These are phyloP conservation scores for Isoetes taiwanensis DNA, from an alignment of 75 land plant species.

Conservation along the genomic window DNA sequence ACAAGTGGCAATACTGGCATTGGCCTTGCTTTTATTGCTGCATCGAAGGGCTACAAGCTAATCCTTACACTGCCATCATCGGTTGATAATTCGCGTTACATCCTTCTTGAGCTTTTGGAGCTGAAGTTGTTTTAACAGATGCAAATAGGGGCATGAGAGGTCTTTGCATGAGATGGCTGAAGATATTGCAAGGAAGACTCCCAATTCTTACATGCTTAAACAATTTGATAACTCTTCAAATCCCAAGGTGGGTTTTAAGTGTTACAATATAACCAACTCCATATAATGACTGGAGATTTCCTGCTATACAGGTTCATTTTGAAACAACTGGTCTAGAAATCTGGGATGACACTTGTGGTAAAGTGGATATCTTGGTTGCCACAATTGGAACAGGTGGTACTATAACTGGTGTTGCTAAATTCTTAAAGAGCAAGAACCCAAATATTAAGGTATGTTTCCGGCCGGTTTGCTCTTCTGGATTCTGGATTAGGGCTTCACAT, in stretches of 20 bases:
- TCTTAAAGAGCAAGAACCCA: neutral
- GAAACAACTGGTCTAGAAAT: conserved; percentile 6
- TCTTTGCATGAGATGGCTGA: neutral
- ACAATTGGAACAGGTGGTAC: conserved; percentile 1
- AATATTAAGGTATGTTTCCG: conserved; percentile 7
- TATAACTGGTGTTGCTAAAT: neutral
- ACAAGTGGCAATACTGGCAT: conserved; percentile 3
- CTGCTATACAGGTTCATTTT: neutral
- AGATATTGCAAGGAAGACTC: conserved; percentile 4
- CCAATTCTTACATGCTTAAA: conserved; percentile 5
- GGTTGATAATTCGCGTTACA: neutral
- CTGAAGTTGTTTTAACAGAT: neutral
- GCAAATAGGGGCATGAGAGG: neutral
- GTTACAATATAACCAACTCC: too few species aligned
- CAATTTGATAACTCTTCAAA: conserved; percentile 4
- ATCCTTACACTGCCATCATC: neutral
- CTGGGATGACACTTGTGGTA: conserved; percentile 4
- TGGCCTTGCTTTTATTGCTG: conserved; percentile 1
- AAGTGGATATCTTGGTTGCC: neutral
- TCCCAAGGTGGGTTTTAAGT: neutral
- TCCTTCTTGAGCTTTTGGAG: conserved; percentile 5
- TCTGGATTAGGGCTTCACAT: too few species aligned
- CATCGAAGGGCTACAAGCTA: neutral
- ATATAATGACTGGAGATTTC: too few species aligned
- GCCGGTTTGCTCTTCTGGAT: too few species aligned